Base-by-base conservation (phyloP, 2,329 filamentous ascomycete genomes). In the Phialemonium atrogriseum region DNA sequence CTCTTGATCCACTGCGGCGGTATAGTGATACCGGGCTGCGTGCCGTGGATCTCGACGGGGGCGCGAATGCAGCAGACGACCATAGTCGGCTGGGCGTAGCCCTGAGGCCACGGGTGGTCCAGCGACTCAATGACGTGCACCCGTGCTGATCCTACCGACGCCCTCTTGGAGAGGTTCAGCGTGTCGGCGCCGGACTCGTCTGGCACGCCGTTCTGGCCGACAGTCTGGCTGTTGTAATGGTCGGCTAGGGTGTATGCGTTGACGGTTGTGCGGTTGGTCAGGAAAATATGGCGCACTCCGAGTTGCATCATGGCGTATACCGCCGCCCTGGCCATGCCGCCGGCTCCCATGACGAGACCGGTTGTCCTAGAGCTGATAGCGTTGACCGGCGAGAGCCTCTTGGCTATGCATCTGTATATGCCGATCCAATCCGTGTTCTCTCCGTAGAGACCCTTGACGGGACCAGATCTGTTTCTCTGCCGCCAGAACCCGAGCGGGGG, bases 341-440 rank as follows among this genome's bases (percentile, higher is more conserved):
- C 65, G 10, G 65, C 64, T 14, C 65, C 65, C 24, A 68, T 61
- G n/a, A 69, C 59, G 13, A 68, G 49, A 3, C 56, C 63, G 1
- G 52, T 58, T 9, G 58, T 52, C 12, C 47, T 47, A 3, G 56
- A 53, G 3, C 60, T 59, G 3, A 67, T 52, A 3, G 59, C 60
- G 36, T 68, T 68, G 3, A 70, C 68, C 5, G 74, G 74, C 5
- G 74, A 77, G 2, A 78, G 54, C 10, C 72, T 72, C 26, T 72
- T 60, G 12, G 69, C 61, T 24, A 79, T 64, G 44, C 72, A 77
- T n/a, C 69, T 72, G 34, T 70, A 59, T 16, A 79, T 73, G 4
- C 74, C 75, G 21, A 77, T 75, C 67, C 74, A 79, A 49, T 79
- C 75, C 1, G 73, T 79, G 37, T 80, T 80, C 32, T 78, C 73